These are phyloP conservation scores for Claviceps pazoutovae DNA, from an alignment of 2,329 filamentous ascomycete genomes.

Conservation along the genomic window DNA sequence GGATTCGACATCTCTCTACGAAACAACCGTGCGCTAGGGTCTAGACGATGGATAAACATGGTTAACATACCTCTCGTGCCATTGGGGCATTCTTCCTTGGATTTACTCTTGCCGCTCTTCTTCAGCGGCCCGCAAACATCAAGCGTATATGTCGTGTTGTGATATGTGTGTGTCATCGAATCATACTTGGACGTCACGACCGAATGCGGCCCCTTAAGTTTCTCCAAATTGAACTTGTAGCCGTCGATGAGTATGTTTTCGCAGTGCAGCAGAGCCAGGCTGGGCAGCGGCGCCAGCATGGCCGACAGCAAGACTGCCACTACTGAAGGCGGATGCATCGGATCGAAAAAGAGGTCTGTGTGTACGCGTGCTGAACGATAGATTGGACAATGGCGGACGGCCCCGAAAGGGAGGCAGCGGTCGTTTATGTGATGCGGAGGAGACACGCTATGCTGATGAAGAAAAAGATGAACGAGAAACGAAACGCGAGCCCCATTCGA, in stretches of 20 bases:
- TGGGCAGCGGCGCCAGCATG: constrained; percentile 23
- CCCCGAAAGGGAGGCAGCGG: not conserved
- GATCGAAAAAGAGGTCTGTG: constrained; percentile 2
- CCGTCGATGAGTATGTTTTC: constrained; percentile 43
- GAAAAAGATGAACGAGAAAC: not conserved
- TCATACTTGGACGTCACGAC: constrained; percentile 46
- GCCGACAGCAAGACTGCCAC: constrained; percentile 24
- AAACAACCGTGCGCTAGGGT: no score
- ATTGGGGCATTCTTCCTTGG: constrained; percentile 49
- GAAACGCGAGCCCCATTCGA: not conserved
- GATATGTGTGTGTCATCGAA: constrained; percentile 33
- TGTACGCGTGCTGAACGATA: not conserved
- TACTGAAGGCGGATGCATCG: constrained; percentile 27
- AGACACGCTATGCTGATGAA: not conserved
- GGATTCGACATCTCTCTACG: not conserved
- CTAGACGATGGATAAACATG: not conserved
- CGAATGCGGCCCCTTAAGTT: constrained; percentile 53
- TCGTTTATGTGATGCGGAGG: no score
- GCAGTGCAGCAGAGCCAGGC: constrained; percentile 44
- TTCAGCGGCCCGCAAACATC: constrained; percentile 60
- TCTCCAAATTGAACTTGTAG: constrained; percentile 48
- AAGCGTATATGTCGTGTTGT: constrained; percentile 68
- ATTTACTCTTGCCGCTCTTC: constrained; percentile 40
- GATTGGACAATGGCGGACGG: not conserved
- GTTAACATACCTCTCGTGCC: constrained; percentile 48